Percentiles rank a stretch among this genome's conserved stretches.
These are phyloP conservation scores for Malus asiatica DNA, from an alignment of 306 rosid species.

Conservation along the genomic window DNA sequence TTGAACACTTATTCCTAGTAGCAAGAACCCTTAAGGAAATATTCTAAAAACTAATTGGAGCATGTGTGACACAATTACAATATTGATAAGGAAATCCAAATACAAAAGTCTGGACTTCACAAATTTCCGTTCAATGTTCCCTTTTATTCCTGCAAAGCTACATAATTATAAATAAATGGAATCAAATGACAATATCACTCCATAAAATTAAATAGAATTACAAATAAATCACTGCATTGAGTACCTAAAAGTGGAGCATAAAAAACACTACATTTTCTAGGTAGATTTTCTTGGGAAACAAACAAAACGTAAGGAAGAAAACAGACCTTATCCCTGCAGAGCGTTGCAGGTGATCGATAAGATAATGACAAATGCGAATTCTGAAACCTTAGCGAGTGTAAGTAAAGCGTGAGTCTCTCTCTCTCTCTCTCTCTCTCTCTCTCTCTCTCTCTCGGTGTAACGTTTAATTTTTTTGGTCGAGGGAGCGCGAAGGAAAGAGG, in stretches of 20 bases:
- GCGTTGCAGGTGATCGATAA: too few species aligned
- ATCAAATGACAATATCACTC: not conserved
- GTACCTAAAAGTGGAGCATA: not conserved
- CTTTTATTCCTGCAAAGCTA: not conserved
- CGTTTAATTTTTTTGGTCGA: conserved; percentile 6
- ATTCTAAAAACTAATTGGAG: too few species aligned
- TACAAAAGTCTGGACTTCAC: too few species aligned
- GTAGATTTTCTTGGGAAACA: conserved; percentile 14
- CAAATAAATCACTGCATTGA: not conserved
- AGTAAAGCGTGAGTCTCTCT: not conserved
- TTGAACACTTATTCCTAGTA: too few species aligned
- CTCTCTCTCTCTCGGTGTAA: not conserved
- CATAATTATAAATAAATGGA: not conserved
- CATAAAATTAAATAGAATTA: not conserved
- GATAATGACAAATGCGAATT: too few species aligned
- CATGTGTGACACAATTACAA: too few species aligned
- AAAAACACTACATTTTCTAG: not conserved
- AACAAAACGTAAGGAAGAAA: conserved; percentile 9
- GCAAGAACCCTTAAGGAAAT: too few species aligned
- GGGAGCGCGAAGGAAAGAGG: not conserved
- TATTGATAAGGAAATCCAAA: too few species aligned
- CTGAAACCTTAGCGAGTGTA: too few species aligned
- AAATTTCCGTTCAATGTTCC: too few species aligned
- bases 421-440: not conserved
- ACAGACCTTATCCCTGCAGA: conserved; percentile 8